Conservation (phyloP, 2,329 filamentous ascomycete species). For the Sclerotinia glacialis region DNA sequence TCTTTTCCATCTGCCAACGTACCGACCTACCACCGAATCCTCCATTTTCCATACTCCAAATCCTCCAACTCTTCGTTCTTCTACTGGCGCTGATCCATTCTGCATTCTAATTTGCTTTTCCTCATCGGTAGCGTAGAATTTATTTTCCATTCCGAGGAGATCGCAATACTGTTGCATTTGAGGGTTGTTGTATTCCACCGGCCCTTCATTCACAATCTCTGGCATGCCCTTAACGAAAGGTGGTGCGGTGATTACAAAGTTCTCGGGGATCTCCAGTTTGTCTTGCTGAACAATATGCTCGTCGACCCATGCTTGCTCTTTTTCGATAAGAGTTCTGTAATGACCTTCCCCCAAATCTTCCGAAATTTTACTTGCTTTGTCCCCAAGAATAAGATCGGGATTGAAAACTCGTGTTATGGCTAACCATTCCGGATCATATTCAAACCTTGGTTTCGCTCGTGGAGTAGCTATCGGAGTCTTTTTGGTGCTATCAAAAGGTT, state of each 20-base stretch:
- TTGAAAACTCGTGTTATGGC: conserved; percentile 86
- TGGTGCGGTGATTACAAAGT: conserved; percentile 76
- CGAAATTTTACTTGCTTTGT: conserved; percentile 52
- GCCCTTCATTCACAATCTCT: conserved; percentile 59
- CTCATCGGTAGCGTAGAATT: conserved; percentile 69
- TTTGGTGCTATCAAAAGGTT: conserved; percentile 42
- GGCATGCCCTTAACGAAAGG: conserved; percentile 59
- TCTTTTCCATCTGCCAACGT: no score
- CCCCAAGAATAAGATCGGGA: conserved; percentile 60
- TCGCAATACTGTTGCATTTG: conserved; percentile 83
- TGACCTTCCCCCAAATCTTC: conserved; percentile 64
- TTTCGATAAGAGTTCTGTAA: conserved; percentile 66
- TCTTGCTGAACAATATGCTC: conserved; percentile 64
- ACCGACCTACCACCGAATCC: no score
- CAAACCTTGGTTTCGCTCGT: conserved; percentile 33
- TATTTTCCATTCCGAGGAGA: conserved; percentile 72
- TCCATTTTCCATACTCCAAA: no score
- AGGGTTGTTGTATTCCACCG: conserved; percentile 79
- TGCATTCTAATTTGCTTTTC: conserved; percentile 60
- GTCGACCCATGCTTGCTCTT: conserved; percentile 76
- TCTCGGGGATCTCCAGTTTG: conserved; percentile 68
- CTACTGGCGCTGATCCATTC: conserved; percentile 53
- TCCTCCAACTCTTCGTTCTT: conserved; percentile 36
- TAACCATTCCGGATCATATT: conserved; percentile 92
- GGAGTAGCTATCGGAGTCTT: conserved; percentile 27